phyloP scores from a whole-genome alignment of 75 land plant genomes.

The Adiantum capillusveneris region DNA sequence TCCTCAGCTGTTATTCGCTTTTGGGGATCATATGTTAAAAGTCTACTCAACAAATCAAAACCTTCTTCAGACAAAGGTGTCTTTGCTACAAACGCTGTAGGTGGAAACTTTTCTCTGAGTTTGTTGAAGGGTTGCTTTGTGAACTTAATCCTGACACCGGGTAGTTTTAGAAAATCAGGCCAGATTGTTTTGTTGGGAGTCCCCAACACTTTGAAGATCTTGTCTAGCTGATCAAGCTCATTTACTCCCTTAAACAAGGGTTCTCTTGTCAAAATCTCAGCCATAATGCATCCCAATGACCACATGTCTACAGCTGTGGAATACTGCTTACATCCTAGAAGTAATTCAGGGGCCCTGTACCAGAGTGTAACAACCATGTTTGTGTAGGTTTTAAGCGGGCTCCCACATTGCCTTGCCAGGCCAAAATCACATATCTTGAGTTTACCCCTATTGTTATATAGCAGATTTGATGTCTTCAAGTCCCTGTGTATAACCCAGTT shows the following conservation, averaged over 20 bases:
- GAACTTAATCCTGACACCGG: constrained; percentile 74
- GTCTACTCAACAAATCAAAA: constrained; percentile 81
- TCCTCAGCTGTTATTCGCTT: constrained; percentile 93
- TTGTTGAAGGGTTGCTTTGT: constrained; percentile 82
- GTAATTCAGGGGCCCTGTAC: constrained; percentile 99
- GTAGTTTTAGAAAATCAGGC: constrained; percentile 88
- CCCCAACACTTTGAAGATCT: constrained; percentile 84
- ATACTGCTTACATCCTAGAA: constrained; percentile 79
- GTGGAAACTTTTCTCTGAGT: constrained; percentile 87
- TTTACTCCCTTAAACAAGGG: constrained; percentile 85
- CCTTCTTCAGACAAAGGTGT: constrained; percentile 88
- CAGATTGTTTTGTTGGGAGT: constrained; percentile 94
- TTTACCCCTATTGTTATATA: constrained; percentile 90
- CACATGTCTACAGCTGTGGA: constrained; percentile 99
- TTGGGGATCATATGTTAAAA: constrained; percentile 87
- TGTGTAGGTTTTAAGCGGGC: constrained; percentile 90
- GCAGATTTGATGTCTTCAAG: constrained; percentile 93
- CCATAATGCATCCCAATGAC: constrained; percentile 99
- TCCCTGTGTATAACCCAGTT: constrained; percentile 99
- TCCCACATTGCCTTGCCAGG: constrained; percentile 92
- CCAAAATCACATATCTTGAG: constrained; percentile 98
- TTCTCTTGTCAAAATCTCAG: constrained; percentile 81
- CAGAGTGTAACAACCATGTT: constrained; percentile 93
- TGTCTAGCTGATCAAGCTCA: constrained; percentile 86
- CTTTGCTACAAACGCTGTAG: constrained; percentile 74